These are phyloP conservation scores for Picea abies DNA, from an alignment of 83 land plant genomes.

Conservation along the genomic window DNA sequence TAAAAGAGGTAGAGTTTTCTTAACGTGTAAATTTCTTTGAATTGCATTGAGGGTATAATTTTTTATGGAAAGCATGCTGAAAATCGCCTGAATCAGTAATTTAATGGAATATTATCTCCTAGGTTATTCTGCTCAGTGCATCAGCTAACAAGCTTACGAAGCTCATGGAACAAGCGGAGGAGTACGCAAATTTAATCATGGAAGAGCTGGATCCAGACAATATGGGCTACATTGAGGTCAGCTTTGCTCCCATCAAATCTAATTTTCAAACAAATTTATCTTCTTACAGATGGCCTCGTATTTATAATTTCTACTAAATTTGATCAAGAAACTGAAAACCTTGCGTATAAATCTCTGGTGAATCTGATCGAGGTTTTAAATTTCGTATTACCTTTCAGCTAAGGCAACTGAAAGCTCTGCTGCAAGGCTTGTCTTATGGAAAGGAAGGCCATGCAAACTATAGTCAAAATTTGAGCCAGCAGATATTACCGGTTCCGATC, in stretches of 20 bases:
- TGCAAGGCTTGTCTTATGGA: conserved; percentile 36
- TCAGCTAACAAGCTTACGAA: conserved; percentile 78
- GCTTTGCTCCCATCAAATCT: background rate
- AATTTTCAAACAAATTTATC: background rate
- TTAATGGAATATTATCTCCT: background rate
- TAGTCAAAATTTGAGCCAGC: conserved; percentile 42
- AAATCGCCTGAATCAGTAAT: background rate
- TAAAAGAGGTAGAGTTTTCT: conserved; percentile 58
- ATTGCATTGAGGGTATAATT: background rate
- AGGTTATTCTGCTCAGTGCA: conserved; percentile 75
- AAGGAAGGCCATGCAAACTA: conserved; percentile 21
- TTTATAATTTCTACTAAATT: background rate
- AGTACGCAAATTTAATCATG: conserved; percentile 82
- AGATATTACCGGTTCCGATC: conserved; percentile 42
- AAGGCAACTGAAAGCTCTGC: conserved; percentile 62
- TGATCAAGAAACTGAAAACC: background rate
- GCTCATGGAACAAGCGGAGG: conserved; percentile 59
- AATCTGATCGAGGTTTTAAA: background rate
- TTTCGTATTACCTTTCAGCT: conserved; percentile 32
- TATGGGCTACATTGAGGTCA: conserved; percentile 67
- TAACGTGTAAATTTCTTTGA: background rate
- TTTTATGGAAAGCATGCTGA: background rate
- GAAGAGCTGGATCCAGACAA: conserved; percentile 67
- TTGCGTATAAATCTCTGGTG: background rate
- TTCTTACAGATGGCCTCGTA: background rate